Evolutionary conservation across 345 rosid species (phyloP), one percentile per base, ranked within the genome.

Genomic region (Leavenworthia alabamica): DNA sequence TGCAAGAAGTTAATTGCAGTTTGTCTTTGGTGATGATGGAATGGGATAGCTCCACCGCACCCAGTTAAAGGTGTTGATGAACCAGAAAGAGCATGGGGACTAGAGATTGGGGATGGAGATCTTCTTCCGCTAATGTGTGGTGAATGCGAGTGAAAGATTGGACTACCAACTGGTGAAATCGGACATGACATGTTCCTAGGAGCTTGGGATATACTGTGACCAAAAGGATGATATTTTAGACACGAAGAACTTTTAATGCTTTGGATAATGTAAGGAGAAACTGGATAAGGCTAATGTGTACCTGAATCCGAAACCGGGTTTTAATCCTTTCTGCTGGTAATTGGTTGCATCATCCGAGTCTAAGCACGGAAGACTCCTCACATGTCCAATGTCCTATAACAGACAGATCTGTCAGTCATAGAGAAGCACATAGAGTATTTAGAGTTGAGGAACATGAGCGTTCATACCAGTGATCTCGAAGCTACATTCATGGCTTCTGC

Each of bases 91-190:
- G 84, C 61, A 27, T 76, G 82, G 27, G 90, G 90, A 65, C 90
- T 84, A 43, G 85, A 84, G 56, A 80, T 77, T 4, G 82, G 87
- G 47, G 90, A 80, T 23, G 90, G 86, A 43, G 85, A 82, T 73
- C 80, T 68, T 69, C 80, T 73, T 47, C 90, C 90, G 24, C 77
- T 80, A 16, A 74, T 44, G 49, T 76, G 77, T 0, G 85, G 90
- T 32, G 85, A 80, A 64, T 80, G 80, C 35, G 86, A 60, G 71
- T 77, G 80, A 53, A 75, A 62, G 29, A 82, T 73, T 53, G 90
- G 90, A 66, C 90, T 84, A 33, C 85, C 85, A 1, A 63, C 70
- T 5, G 90, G 85, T 56, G 86, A 82, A 20, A 84, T 81, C 0
- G 90, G 85, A 60, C 85, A 84, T 0, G 86, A 84, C 39, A 80